Evolutionary conservation across 2,329 filamentous ascomycete species (phyloP).

Genomic region (Fusarium hainanense): DNA sequence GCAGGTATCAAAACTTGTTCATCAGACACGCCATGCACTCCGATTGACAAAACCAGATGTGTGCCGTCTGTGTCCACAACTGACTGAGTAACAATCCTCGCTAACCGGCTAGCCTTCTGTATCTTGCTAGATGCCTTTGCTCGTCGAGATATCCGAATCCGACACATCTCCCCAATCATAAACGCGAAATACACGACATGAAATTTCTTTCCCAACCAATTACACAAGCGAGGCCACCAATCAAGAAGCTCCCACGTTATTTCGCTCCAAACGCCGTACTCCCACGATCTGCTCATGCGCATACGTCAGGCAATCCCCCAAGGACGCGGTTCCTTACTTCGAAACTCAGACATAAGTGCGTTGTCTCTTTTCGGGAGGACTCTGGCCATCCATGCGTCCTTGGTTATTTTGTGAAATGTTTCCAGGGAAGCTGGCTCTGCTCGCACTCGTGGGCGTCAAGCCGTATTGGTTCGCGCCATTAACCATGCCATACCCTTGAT

Average conservation of each 20-base stretch:
- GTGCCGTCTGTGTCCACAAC: slow-evolving; percentile 24
- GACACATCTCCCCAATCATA: slow-evolving; percentile 32
- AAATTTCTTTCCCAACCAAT: slow-evolving; percentile 18
- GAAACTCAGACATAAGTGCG: slow-evolving; percentile 48
- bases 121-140: slow-evolving; percentile 24
- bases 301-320: slow-evolving; percentile 31
- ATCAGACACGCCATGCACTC: slow-evolving; percentile 35
- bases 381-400: slow-evolving; percentile 54
- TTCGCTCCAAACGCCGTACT: slow-evolving; percentile 43
- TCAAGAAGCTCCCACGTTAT: slow-evolving; percentile 19
- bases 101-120: slow-evolving; percentile 14
- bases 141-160: slow-evolving; percentile 26
- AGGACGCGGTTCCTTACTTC: background rate
- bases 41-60: slow-evolving; percentile 29
- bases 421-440: slow-evolving; percentile 45
- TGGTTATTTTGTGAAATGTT: slow-evolving; percentile 41
- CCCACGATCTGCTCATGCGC: slow-evolving; percentile 32
- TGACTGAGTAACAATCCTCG: slow-evolving; percentile 17
- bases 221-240: slow-evolving; percentile 14
- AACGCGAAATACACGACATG: slow-evolving; percentile 26
- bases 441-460: slow-evolving; percentile 49
- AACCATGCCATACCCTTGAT: slow-evolving; percentile 59
- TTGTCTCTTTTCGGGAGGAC: slow-evolving; percentile 64
- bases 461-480: slow-evolving; percentile 56
- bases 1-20: slow-evolving; percentile 45